Conservation (phyloP, 179 eudicot species). For the Silene vulgaris region DNA sequence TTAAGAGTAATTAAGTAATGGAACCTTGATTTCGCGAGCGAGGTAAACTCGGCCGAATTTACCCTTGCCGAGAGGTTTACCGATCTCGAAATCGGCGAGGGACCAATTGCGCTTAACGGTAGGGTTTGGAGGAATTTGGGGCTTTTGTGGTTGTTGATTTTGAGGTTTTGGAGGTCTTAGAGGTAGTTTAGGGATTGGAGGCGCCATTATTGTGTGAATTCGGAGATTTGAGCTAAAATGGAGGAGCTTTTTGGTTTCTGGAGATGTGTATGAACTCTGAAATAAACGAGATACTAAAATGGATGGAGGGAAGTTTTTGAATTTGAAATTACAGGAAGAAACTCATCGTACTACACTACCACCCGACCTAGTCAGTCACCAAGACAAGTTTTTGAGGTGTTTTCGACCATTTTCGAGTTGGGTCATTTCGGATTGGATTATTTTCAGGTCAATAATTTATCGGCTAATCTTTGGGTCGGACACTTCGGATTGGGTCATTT, state of each 20-base stretch:
- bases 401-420: no score
- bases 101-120: conserved; percentile 45
- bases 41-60: conserved; percentile 91
- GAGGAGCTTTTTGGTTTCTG: neutral
- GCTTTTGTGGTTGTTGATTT: neutral
- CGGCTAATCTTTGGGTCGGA: no score
- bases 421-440: no score
- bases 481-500: no score
- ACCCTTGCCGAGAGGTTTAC: conserved; percentile 82
- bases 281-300: no score
- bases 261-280: neutral
- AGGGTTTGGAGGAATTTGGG: conserved; percentile 20
- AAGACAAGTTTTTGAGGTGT: no score
- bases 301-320: conserved; percentile 1
- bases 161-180: conserved; percentile 8
- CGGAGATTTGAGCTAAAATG: neutral
- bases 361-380: no score
- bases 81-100: conserved; percentile 70
- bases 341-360: no score
- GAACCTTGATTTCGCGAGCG: conserved; percentile 76
- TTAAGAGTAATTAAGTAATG: neutral
- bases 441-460: no score
- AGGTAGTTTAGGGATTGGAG: conserved; percentile 29
- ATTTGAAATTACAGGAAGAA: neutral
- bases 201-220: conserved; percentile 21